These are phyloP conservation scores for Ophiocordyceps camponoti-rufipedis DNA, from an alignment of 2,329 filamentous ascomycete genomes.

Conservation along the genomic window DNA sequence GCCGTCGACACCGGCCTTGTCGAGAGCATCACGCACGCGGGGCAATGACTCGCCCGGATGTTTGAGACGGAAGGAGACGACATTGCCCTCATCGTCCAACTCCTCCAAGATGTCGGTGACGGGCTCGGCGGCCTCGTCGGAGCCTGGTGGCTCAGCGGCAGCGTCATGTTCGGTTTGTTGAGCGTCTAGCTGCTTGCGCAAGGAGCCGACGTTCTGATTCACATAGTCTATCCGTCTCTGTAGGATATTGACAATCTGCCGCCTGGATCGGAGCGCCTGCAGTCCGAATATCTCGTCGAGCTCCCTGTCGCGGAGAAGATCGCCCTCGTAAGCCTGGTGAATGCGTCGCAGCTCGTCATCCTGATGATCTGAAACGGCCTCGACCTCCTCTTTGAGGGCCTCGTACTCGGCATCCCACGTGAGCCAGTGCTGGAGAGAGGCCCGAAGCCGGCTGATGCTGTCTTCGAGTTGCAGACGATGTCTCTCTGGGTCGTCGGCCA, in stretches of 20 bases:
- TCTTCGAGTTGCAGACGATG: constrained; percentile 60
- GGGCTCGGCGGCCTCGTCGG: constrained; percentile 52
- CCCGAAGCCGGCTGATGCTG: constrained; percentile 49
- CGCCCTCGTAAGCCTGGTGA: constrained; percentile 40
- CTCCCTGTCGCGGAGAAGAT: constrained; percentile 41
- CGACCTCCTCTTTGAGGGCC: constrained; percentile 66
- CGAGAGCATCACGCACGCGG: constrained; percentile 51
- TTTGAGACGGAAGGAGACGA: constrained; percentile 49
- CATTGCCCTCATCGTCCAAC: constrained; percentile 76
- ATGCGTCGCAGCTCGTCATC: constrained; percentile 36
- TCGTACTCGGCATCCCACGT: constrained; percentile 88
- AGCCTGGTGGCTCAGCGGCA: constrained; percentile 40
- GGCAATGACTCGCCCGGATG: constrained; percentile 49
- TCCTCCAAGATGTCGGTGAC: constrained; percentile 86
- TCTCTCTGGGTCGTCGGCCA: constrained; percentile 46
- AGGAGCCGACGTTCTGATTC: constrained; percentile 54
- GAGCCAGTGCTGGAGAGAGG: constrained; percentile 73
- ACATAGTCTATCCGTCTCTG: constrained; percentile 77
- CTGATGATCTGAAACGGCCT: constrained; percentile 26
- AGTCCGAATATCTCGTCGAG: constrained; percentile 26
- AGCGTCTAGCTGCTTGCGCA: constrained; percentile 53
- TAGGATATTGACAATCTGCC: constrained; percentile 40
- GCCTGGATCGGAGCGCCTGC: constrained; percentile 9
- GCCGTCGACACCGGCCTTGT: constrained; percentile 55
- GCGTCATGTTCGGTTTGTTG: constrained; percentile 54